Conservation (phyloP, 306 rosid species). For the Casuarina glauca region DNA sequence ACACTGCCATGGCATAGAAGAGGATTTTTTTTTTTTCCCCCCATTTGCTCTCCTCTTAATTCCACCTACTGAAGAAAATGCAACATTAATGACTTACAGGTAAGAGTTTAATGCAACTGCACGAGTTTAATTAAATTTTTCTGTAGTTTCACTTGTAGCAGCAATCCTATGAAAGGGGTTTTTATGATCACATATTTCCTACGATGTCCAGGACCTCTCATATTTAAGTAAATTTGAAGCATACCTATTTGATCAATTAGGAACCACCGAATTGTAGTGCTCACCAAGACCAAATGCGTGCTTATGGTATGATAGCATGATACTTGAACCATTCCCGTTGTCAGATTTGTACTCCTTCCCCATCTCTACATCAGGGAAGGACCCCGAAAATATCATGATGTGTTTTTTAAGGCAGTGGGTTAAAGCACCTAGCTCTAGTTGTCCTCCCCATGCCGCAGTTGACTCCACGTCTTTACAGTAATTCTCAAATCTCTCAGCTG, state of each 20-base stretch:
- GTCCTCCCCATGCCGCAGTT: slow-evolving; percentile 98
- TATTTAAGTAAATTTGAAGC: not conserved
- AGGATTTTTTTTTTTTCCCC: not conserved
- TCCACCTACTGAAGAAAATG: not conserved
- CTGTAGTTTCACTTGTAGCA: not conserved
- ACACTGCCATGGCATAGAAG: not conserved
- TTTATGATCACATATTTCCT: not conserved
- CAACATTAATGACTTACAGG: not conserved
- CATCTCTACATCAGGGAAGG: slow-evolving; percentile 98
- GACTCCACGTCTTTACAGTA: slow-evolving; percentile 87
- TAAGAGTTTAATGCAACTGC: not conserved
- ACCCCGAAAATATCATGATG: slow-evolving; percentile 84
- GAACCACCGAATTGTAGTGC: slow-evolving; percentile 89
- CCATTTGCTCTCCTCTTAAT: not conserved
- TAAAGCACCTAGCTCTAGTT: slow-evolving; percentile 90
- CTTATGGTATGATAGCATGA: slow-evolving; percentile 85
- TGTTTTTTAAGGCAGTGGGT: slow-evolving; percentile 80
- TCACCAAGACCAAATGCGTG: slow-evolving; percentile 96
- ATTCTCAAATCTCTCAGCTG: slow-evolving; percentile 59
- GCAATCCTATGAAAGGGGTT: not conserved
- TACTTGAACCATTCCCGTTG: slow-evolving; percentile 36
- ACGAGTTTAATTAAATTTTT: not conserved
- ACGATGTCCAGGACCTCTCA: not conserved
- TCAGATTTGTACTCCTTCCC: slow-evolving; percentile 81
- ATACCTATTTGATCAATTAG: slow-evolving; percentile 38